Percentiles rank a stretch among this genome's conserved stretches.
Conservation (phyloP, 2,329 filamentous ascomycete species). For the Amesomyces nigricolor region DNA sequence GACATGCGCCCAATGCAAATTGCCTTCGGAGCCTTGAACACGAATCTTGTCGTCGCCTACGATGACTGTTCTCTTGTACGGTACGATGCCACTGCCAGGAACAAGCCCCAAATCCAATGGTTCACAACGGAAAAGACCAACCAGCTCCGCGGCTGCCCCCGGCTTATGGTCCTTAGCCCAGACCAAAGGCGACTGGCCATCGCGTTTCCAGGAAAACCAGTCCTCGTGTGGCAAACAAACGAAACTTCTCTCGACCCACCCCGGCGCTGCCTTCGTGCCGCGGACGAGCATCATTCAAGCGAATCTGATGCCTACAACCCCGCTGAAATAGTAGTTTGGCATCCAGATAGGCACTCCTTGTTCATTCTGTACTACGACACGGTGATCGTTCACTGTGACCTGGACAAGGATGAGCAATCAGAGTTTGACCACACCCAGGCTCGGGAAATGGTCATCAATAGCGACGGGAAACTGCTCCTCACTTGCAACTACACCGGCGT, state of each 20-base stretch:
- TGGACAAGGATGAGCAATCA: background rate
- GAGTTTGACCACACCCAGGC: constrained; percentile 5
- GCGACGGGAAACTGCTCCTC: background rate
- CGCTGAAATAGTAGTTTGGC: background rate
- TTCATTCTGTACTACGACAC: constrained; percentile 8
- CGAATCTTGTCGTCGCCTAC: constrained; percentile 1
- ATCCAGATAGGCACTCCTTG: background rate
- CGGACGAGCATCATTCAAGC: background rate
- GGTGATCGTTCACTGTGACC: background rate
- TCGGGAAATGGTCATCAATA: constrained; percentile 6
- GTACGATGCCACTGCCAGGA: too few relatives aligned
- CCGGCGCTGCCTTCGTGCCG: background rate
- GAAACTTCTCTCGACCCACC: background rate
- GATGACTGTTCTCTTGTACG: background rate
- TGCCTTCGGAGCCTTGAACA: background rate
- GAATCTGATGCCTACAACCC: constrained; percentile 1
- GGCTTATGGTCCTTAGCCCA: background rate
- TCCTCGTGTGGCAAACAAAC: constrained; percentile 3
- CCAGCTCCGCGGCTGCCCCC: constrained; percentile 2
- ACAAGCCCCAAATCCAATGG: too few relatives aligned
- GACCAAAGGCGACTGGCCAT: background rate
- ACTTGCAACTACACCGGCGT: constrained; percentile 1
- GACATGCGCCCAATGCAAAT: background rate
- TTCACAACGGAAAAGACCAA: too few relatives aligned
- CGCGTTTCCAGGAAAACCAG: constrained; percentile 5